A percentile compares a stretch with the other conserved stretches of the same genome.
Evolutionary conservation across 129 eudicot genomes (phyloP).

Genomic region (Mikania micrantha): DNA sequence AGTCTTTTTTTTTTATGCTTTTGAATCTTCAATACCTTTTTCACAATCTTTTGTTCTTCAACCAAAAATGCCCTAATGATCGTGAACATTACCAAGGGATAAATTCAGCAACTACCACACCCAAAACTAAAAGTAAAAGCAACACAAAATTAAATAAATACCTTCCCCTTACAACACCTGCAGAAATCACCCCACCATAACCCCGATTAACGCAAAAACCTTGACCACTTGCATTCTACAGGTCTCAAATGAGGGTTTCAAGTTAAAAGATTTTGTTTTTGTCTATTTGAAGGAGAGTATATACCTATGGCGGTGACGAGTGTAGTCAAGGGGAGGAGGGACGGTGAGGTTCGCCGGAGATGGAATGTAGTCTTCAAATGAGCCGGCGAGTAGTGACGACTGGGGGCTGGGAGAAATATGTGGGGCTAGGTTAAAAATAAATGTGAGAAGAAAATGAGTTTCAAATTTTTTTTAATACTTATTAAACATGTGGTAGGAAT

Average conservation of each 20-base stretch:
- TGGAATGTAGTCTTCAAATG: too few species aligned
- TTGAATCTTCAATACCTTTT: constrained; percentile 90
- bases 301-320: too few species aligned
- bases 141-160: constrained; percentile 8
- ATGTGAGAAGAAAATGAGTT: too few species aligned
- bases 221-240: constrained; percentile 82
- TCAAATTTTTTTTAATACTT: too few species aligned
- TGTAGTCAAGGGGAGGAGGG: too few species aligned
- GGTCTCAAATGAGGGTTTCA: constrained; percentile 95
- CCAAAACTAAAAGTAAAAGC: neutral
- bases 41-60: constrained; percentile 89
- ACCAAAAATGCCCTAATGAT: constrained; percentile 85
- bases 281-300: too few species aligned
- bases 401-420: too few species aligned
- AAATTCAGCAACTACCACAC: neutral
- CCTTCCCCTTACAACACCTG: constrained; percentile 93
- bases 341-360: too few species aligned
- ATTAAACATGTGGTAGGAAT: too few species aligned
- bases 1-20: constrained; percentile 69
- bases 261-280: too few species aligned
- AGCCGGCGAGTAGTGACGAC: too few species aligned
- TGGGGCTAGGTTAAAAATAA: too few species aligned
- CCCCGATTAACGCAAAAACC: constrained; percentile 86
- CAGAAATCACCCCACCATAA: constrained; percentile 85
- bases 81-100: constrained; percentile 17